Base-by-base conservation (phyloP, 768 basidiomycete genomes). In the Strobilomyces dryophilus region DNA sequence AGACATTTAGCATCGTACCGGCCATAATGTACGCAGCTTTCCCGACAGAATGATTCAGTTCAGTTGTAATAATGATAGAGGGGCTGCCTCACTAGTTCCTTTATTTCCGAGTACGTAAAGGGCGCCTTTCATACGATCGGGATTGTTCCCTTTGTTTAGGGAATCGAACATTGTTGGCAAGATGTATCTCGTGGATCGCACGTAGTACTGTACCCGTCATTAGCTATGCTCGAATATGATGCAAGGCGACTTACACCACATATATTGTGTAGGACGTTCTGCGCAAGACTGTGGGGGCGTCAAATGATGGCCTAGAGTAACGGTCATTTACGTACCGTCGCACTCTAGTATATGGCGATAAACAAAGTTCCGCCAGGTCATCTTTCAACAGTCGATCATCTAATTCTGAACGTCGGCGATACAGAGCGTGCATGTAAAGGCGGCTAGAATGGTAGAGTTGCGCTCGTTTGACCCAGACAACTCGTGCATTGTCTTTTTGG, bases 111-210 rank as follows among this genome's bases (percentile, higher is more conserved):
- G 69, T 18, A 89, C 76, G 65, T 93, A 94, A 37, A 95, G 74
- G 17, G 92, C 92, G 8, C 95, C 95, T 72, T 98, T 98, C 84
- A 97, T 95, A 24, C 87, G 79, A 69, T 98, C 94, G 10, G 92
- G 88, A 63, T 95, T 92, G 52, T 80, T 84, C 7, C 89, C 92
- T 62, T 83, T 86, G 51, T 70, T 70, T 45, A 91, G 70, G 5
- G 85, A 82, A 53, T 77, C 74, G 61, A 85, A 83, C 43, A 88
- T 68, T 20, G 72, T 68, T 6, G 87, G 84, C 27, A 89, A 73
- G 41, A 79, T 75, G 56, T 80, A 79, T 61, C 82, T 77, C 27
- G 85, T 89, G 7, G 88, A 87, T 52, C 87, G 80, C 36, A 88
- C 74, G 52, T 81, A 90, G 64, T 83, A 83, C 85, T 88, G 59